phyloP scores from a whole-genome alignment of 495 filamentous ascomycete species.

The Annulohypoxylon moriforme region DNA sequence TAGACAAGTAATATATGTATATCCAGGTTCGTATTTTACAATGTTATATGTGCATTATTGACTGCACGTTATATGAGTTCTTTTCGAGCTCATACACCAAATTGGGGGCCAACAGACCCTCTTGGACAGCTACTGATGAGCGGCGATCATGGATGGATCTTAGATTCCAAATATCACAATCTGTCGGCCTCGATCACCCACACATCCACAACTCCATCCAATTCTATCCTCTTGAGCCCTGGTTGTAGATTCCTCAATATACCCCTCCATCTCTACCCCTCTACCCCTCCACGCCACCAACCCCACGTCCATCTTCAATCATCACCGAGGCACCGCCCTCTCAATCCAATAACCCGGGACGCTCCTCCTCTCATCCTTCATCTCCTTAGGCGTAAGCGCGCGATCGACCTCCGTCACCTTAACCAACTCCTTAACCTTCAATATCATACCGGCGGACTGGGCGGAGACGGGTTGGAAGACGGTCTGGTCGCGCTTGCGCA shows the following conservation, averaged over 20 bases:
- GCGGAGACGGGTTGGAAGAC: slow-evolving; percentile 91
- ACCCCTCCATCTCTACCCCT: slow-evolving; percentile 5
- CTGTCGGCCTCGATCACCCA: not conserved
- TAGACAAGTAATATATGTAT: not conserved
- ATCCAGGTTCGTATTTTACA: slow-evolving; percentile 16
- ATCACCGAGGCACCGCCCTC: slow-evolving; percentile 59
- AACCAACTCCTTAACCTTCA: slow-evolving; percentile 97
- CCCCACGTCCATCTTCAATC: slow-evolving; percentile 4
- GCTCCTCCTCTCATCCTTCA: slow-evolving; percentile 78
- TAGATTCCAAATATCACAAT: not conserved
- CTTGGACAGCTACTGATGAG: not conserved
- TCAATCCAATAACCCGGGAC: slow-evolving; percentile 90
- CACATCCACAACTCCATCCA: not conserved
- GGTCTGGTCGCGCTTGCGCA: slow-evolving; percentile 85
- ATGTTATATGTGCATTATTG: slow-evolving; percentile 26
- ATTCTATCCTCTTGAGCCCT: not conserved
- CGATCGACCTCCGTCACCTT: slow-evolving; percentile 83
- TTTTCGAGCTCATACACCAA: not conserved
- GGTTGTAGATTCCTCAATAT: not conserved
- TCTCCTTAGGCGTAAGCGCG: slow-evolving; percentile 75
- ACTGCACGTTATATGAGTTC: slow-evolving; percentile 14
- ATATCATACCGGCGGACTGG: slow-evolving; percentile 91
- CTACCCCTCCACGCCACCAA: not conserved
- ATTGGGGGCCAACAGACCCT: not conserved
- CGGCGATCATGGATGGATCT: not conserved